Conservation (phyloP, 1,284 basidiomycete genomes). For the Acaromyces ingoldii region DNA sequence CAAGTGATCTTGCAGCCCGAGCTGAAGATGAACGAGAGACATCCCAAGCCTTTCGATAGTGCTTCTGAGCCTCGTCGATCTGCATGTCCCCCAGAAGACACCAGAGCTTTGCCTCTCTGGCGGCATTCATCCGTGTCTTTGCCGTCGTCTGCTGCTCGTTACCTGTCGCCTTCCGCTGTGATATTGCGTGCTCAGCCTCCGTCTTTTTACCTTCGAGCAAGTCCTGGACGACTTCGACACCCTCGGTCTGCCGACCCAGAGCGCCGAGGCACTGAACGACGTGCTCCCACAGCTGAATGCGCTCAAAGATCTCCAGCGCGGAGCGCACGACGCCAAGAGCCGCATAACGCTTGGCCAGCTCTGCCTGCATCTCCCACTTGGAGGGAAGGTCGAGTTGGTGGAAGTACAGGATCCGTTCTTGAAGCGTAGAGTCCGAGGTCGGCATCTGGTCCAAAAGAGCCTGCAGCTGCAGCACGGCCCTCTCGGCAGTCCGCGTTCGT, state of each 20-base stretch:
- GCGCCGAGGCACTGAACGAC: conserved; percentile 45
- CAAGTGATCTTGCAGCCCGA: conserved; percentile 84
- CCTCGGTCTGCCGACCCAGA: conserved; percentile 40
- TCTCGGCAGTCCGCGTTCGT: conserved; percentile 46
- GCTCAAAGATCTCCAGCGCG: conserved; percentile 47
- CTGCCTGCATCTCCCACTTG: conserved; percentile 49
- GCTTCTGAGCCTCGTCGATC: conserved; percentile 59
- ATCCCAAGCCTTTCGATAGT: conserved; percentile 80
- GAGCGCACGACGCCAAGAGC: conserved; percentile 43
- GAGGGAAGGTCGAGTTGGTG: conserved; percentile 43
- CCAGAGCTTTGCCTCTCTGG: conserved; percentile 86
- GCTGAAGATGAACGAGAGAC: conserved; percentile 74
- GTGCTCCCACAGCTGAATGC: conserved; percentile 48
- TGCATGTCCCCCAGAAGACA: conserved; percentile 92
- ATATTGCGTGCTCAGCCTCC: conserved; percentile 36
- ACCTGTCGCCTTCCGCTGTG: conserved; percentile 11
- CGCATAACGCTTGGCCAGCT: conserved; percentile 42
- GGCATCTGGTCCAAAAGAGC: conserved; percentile 51
- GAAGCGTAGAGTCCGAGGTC: conserved; percentile 47
- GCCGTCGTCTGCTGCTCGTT: neutral
- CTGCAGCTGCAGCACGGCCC: conserved; percentile 47
- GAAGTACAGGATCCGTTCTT: conserved; percentile 45
- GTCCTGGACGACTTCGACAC: conserved; percentile 41
- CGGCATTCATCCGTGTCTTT: conserved; percentile 51
- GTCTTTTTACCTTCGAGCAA: conserved; percentile 41